phyloP scores from a whole-genome alignment of 225 moss, liverwort and hornwort species.

The Thuidium tamariscinum region DNA sequence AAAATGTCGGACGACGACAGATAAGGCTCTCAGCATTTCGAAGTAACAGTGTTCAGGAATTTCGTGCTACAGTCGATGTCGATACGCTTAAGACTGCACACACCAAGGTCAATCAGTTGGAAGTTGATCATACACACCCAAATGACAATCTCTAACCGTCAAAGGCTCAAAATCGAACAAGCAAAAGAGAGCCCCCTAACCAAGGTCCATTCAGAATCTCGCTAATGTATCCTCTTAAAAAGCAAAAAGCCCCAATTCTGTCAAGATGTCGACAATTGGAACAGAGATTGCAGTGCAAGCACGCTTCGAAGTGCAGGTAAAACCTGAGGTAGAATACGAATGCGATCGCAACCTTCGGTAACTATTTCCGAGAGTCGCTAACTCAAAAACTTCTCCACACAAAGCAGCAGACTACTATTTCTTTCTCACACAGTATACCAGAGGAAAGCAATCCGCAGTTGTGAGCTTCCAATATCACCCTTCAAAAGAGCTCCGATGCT shows the following conservation, averaged over 20 bases:
- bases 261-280: neutral
- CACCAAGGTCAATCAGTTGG: neutral
- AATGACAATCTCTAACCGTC: neutral
- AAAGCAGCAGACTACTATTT: neutral
- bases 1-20: neutral
- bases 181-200: neutral
- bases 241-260: neutral
- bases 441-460: neutral
- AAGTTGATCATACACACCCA: neutral
- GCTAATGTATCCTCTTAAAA: neutral
- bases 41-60: neutral
- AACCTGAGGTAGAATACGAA: neutral
- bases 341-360: neutral
- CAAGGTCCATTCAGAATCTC: neutral
- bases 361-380: neutral
- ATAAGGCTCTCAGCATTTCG: neutral
- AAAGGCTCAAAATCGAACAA: neutral
- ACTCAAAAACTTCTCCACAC: neutral
- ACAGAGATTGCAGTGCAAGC: neutral
- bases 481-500: neutral
- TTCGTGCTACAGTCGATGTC: neutral
- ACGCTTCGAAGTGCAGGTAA: neutral
- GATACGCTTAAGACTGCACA: neutral
- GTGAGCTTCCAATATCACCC: neutral
- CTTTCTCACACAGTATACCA: neutral